Evolutionary conservation across 306 rosid species (phyloP), one percentile per base, ranked within the genome.

Genomic region (Cajanus cajan): DNA sequence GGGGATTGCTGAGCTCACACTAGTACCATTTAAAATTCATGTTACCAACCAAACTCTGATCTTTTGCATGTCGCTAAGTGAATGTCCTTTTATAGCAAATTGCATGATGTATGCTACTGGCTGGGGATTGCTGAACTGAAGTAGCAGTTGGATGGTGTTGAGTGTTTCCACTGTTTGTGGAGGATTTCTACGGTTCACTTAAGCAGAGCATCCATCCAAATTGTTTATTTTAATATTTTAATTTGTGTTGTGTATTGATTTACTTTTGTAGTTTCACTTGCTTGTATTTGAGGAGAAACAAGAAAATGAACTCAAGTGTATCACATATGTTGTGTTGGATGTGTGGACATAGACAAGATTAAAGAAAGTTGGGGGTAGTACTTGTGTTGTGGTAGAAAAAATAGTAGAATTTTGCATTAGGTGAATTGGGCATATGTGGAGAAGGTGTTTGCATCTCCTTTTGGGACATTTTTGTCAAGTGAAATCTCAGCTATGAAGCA

Each of bases 131-230:
- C 78, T 81, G 62, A 15, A 63, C 24, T 34, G 7, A 67, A 66
- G 50, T 44, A 66, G 74, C 48, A 58, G 63, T 77, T 40, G 63
- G 74, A 18, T 22, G 13, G 34, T 77, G 44, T 33, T 65, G 28
- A 73, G 44, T 76, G 44, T 64, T 70, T 72, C 66, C 39, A 82
- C 50, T 65, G 18, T 58, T 65, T 34, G 52, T 55, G 55, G 58
- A 62, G 47, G 43, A 66, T 50, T 14, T 59, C 52, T 61, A 14
- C 15, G 10, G 13, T 43, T 50, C 59, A 43, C 25, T 39, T 61
- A 15, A 18, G 62, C 66, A 51, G 37, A 50, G 62, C 62, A 43
- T 71, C 51, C 36, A 34, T 64, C 79, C 19, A 10, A 14, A 18
- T 28, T 69, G 15, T 48, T 19, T 10, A 45, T 51, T 41, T 7